Conservation (phyloP, 352 stramenopile species). For the Pythium pyrilobum region DNA sequence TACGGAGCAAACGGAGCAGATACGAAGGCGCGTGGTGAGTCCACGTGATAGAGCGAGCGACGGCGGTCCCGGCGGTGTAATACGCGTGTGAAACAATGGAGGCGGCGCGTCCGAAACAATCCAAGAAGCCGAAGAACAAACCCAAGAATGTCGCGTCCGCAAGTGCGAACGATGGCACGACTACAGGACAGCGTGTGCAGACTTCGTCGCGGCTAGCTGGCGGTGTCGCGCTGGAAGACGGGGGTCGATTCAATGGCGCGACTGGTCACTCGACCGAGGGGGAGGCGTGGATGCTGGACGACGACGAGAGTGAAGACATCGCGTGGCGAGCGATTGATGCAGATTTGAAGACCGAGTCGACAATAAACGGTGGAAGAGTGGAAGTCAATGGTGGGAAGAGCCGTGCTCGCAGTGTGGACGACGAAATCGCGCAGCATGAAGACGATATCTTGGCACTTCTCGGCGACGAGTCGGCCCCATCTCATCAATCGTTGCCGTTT, state of each 20-base stretch:
- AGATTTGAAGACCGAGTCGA: neutral
- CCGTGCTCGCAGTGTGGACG: constrained; percentile 10
- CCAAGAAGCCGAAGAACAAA: constrained; percentile 23
- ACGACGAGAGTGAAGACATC: constrained; percentile 6
- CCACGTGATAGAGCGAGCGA: neutral
- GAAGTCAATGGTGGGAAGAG: neutral
- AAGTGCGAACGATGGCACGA: neutral
- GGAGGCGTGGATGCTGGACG: constrained; percentile 6
- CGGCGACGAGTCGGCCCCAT: constrained; percentile 1
- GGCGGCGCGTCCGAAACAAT: constrained; percentile 19
- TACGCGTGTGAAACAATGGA: constrained; percentile 9
- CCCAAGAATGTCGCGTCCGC: constrained; percentile 2
- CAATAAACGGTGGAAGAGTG: neutral
- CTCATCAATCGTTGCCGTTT: too few relatives aligned
- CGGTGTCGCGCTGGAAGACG: neutral
- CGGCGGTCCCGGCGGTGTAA: neutral
- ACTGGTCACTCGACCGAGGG: constrained; percentile 15
- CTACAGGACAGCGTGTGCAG: neutral
- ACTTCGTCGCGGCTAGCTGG: neutral
- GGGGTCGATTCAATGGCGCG: neutral
- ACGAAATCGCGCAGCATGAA: constrained; percentile 55
- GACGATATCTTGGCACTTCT: constrained; percentile 50
- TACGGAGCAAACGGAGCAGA: neutral
- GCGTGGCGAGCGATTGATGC: neutral
- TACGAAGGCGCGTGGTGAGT: neutral